Percentiles rank a stretch among this genome's conserved stretches.
Evolutionary conservation across 2,329 filamentous ascomycete genomes (phyloP).

Genomic region (Arachnopeziza araneosa): DNA sequence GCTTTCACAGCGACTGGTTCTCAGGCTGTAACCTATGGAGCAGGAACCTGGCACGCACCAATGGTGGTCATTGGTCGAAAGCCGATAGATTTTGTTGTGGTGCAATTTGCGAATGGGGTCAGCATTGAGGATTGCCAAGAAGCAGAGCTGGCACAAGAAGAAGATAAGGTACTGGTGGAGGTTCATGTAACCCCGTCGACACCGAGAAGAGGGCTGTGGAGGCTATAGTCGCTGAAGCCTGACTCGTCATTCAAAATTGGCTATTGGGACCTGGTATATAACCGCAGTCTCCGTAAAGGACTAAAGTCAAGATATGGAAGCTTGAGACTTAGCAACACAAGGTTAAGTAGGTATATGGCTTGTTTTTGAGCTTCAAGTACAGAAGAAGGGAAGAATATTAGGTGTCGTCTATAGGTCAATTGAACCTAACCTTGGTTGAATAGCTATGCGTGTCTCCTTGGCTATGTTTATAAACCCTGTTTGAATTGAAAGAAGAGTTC

Average conservation of each 20-base stretch:
- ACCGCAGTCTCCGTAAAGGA: no score
- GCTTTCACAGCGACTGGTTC: conserved; percentile 74
- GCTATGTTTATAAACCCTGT: no score
- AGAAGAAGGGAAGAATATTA: no score
- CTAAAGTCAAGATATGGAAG: no score
- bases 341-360: no score
- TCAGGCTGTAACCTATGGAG: conserved; percentile 87
- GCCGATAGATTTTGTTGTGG: conserved; percentile 79
- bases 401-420: no score
- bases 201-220: neutral
- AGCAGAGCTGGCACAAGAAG: conserved; percentile 36
- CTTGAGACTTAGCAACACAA: no score
- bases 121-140: conserved; percentile 84
- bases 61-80: conserved; percentile 78
- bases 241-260: no score
- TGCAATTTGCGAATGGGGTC: conserved; percentile 83
- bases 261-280: neutral
- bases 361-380: no score
- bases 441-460: no score
- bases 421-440: no score
- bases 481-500: no score
- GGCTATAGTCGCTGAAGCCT: neutral
- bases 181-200: neutral
- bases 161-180: neutral
- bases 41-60: conserved; percentile 90